Evolutionary conservation across 306 rosid species (phyloP), one percentile per base, ranked within the genome.

Genomic region (Carpinus viminea): DNA sequence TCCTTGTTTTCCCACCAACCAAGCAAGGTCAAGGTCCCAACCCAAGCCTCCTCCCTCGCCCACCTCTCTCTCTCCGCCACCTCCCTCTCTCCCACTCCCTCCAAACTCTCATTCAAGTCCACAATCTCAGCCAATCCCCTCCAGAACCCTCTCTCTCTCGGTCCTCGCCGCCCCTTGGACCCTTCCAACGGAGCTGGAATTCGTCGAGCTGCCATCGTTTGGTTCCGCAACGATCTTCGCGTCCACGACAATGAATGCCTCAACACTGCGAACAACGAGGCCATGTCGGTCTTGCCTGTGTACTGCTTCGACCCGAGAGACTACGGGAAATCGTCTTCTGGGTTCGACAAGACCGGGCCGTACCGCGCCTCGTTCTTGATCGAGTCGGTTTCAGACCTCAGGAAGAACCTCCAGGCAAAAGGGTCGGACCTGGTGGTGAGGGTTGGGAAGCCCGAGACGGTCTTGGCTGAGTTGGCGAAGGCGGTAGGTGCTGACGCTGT

Each of bases 151-250:
- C 91, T 89, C 36, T 57, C 86, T 24, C 12, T 95, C 4, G 87
- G 86, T 24, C 97, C 99, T 5, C 91, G 88, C 81, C 98, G 90
- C 46, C 96, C 99, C 36, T 80, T 77, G 4, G 94, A 96, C 69
- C 99, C 98, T 46, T 90, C 91, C 74, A 84, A 87, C 69, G 94
- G 90, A 17, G 97, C 97, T 34, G 99, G 89, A 1, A 68, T 86
- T 70, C 98, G 99, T 48, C 94, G 99, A 60, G 88, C 93, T 46
- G 72, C 98, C 71, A 82, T 96, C 48, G 89, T 93, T 9, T 96
- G 97, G 99, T 91, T 95, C 86, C 98, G 99, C 68, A 90, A 91
- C 31, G 99, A 95, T 81, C 87, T 95, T 60, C 93, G 99, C 2
- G 82, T 93, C 83, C 89, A 80, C 77, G 99, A 95, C 70, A 95